phyloP scores from a whole-genome alignment of 805 yeast genomes.

The Jamesozyma hellenica region DNA sequence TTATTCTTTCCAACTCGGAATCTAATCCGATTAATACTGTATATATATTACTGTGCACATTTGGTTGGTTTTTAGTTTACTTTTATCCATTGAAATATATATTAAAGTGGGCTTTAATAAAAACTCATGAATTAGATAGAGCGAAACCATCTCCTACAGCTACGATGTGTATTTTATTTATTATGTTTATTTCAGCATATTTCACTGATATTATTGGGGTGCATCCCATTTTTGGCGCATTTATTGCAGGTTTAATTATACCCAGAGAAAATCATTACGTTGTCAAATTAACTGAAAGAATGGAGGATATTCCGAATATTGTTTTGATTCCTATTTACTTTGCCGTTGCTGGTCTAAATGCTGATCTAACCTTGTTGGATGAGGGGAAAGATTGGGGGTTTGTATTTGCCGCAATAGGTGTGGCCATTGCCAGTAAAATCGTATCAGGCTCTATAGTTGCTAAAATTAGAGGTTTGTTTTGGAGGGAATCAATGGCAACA shows the following conservation, averaged over 20 bases:
- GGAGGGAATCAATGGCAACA: conserved; percentile 68
- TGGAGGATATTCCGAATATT: conserved; percentile 68
- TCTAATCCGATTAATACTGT: conserved; percentile 54
- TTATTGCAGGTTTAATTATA: conserved; percentile 62
- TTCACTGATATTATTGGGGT: conserved; percentile 79
- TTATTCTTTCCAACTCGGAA: conserved; percentile 65
- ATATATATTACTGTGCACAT: conserved; percentile 53
- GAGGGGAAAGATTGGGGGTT: conserved; percentile 72
- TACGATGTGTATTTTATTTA: conserved; percentile 43
- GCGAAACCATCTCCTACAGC: conserved; percentile 56
- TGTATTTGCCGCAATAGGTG: conserved; percentile 51
- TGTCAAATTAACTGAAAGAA: conserved; percentile 55
- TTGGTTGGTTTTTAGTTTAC: conserved; percentile 60
- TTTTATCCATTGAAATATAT: conserved; percentile 45
- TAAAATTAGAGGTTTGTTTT: conserved; percentile 46
- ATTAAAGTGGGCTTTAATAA: conserved; percentile 37
- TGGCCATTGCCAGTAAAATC: conserved; percentile 62
- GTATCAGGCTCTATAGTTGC: conserved; percentile 60
- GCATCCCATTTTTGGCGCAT: conserved; percentile 81
- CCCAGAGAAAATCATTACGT: conserved; percentile 73
- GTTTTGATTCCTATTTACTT: conserved; percentile 69
- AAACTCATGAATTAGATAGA: conserved; percentile 45
- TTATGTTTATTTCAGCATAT: conserved; percentile 59
- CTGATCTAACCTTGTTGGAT: conserved; percentile 52
- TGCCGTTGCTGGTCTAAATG: conserved; percentile 69